Conservation (phyloP, 257 asterid genomes). For the Penstemon davidsonii region DNA sequence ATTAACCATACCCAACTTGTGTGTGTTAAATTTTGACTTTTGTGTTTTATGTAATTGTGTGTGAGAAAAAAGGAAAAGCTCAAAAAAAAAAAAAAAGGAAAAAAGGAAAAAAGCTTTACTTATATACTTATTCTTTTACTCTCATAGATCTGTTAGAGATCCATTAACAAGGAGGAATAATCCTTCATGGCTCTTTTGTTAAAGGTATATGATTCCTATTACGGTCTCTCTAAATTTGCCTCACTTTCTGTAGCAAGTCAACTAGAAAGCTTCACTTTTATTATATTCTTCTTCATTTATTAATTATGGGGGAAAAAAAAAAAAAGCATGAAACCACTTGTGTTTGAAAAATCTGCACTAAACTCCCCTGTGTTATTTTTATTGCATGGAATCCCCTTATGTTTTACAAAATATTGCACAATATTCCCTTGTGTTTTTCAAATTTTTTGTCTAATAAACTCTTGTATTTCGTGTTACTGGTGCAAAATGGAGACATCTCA, state of each 20-base stretch:
- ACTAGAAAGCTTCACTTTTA: constrained; percentile 60
- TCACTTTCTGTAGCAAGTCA: constrained; percentile 83
- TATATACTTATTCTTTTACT: background rate
- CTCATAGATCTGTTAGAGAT: constrained; percentile 31
- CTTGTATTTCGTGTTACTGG: too few relatives aligned
- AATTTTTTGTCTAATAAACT: too few relatives aligned
- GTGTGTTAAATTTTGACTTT: constrained; percentile 17
- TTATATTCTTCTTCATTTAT: constrained; percentile 34
- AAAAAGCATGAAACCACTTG: too few relatives aligned
- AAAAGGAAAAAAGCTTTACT: background rate
- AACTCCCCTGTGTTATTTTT: too few relatives aligned
- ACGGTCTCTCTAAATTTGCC: constrained; percentile 47
- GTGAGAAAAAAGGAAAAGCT: constrained; percentile 6
- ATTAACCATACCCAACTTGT: constrained; percentile 3
- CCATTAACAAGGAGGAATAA: constrained; percentile 33
- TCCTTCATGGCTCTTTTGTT: constrained; percentile 36
- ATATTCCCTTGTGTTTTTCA: too few relatives aligned
- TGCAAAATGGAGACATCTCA: too few relatives aligned
- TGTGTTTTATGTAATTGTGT: constrained; percentile 23
- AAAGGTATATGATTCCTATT: constrained; percentile 70
- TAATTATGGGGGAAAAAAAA: constrained; percentile 1
- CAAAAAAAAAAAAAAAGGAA: background rate
- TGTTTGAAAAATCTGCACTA: too few relatives aligned
- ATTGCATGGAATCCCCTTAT: too few relatives aligned
- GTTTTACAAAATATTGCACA: too few relatives aligned